Evolutionary conservation across 441 rosid species (phyloP), one percentile per base, ranked within the genome.

Genomic region (Codiaeum variegatum): DNA sequence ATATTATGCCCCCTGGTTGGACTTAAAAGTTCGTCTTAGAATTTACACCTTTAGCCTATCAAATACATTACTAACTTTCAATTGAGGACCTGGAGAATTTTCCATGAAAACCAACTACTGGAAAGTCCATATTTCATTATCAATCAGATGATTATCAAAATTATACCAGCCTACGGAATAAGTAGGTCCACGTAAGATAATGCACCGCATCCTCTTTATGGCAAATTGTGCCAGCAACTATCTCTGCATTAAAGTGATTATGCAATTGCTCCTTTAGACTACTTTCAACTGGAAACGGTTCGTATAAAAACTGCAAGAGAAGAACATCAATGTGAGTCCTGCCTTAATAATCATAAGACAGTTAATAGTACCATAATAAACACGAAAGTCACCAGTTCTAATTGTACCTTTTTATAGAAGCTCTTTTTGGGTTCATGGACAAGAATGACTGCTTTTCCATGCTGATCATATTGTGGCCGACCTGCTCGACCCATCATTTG

Each of bases 401-500:
- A 38, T 67, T 74, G 73, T 24, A 90, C 99, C 97, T 95, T 95
- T 81, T 95, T 95, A 89, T 95, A 95, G 82, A 95, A 95, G 85
- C 98, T 93, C 78, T 95, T 95, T 78, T 95, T 95, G 72, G 99
- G 99, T 82, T 93, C 99, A 85, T 95, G 97, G 80, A 93, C 99
- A 81, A 95, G 98, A 82, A 95, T 90, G 73, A 95, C 99, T 59
- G 98, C 99, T 87, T 95, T 95, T 75, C 99, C 99, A 81, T 95
- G 94, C 79, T 95, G 98, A 82, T 95, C 98, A 79, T 86, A 95
- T 62, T 95, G 99, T 18, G 99, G 99, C 55, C 99, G 94, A 52
- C 99, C 99, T 28, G 99, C 99, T 83, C 99, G 99, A 52, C 99
- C 99, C 99, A 95, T 95, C 99, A 95, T 95, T 88, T 95, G 98